Evolutionary conservation across 2,329 filamentous ascomycete genomes (phyloP).

Genomic region (Elsinoe arachidis): DNA sequence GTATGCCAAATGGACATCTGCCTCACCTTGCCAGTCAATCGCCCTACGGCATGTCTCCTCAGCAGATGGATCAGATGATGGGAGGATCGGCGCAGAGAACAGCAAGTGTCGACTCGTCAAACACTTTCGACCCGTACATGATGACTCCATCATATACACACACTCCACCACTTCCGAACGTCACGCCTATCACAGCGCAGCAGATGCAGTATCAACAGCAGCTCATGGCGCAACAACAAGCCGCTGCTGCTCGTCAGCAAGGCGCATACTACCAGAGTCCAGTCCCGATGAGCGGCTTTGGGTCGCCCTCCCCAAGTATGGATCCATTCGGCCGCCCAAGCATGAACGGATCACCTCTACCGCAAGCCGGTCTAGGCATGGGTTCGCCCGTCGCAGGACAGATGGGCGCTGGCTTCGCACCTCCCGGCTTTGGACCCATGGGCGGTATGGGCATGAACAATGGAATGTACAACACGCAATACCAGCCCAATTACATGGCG

Average conservation of each 20-base stretch:
- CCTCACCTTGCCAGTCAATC: constrained; percentile 26
- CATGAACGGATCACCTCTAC: constrained; percentile 31
- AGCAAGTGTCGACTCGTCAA: constrained; percentile 40
- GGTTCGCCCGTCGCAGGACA: constrained; percentile 30
- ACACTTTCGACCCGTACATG: constrained; percentile 38
- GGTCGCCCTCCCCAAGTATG: constrained; percentile 26
- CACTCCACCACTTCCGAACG: constrained; percentile 29
- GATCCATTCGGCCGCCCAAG: constrained; percentile 34
- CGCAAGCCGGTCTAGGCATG: constrained; percentile 32
- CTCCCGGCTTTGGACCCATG: constrained; percentile 37
- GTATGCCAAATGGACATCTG: constrained; percentile 26
- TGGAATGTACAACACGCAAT: constrained; percentile 40
- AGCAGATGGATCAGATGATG: constrained; percentile 31
- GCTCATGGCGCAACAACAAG: constrained; percentile 36
- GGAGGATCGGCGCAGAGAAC: constrained; percentile 36
- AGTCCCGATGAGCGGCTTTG: constrained; percentile 23
- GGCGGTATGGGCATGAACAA: constrained; percentile 26
- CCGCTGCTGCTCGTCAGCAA: constrained; percentile 24
- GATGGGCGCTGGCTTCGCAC: constrained; percentile 37
- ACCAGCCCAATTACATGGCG: constrained; percentile 39
- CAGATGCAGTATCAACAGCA: constrained; percentile 52
- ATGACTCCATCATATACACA: constrained; percentile 29
- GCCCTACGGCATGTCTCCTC: constrained; percentile 25
- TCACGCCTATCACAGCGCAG: constrained; percentile 36
- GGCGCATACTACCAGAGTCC: constrained; percentile 25